phyloP scores from a whole-genome alignment of 345 rosid species.

The Aurinia saxatilis region DNA sequence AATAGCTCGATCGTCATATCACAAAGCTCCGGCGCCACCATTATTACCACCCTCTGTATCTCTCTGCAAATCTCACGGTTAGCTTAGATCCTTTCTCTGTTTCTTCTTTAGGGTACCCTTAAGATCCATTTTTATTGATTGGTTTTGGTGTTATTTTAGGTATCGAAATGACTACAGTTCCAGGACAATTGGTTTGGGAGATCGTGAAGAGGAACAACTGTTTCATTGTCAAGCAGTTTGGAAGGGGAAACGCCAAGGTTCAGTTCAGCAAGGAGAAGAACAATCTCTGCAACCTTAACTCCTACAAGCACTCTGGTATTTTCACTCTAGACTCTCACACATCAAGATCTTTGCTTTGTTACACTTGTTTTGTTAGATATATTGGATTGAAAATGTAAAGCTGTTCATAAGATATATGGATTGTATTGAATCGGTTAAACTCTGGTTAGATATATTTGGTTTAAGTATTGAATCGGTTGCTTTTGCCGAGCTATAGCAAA shows the following conservation, averaged over 20 bases:
- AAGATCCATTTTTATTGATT: neutral
- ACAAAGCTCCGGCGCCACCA: constrained; percentile 25
- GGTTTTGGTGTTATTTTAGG: constrained; percentile 5
- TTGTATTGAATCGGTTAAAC: neutral
- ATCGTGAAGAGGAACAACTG: constrained; percentile 68
- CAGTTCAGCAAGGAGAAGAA: constrained; percentile 70
- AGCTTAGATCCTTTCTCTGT: neutral
- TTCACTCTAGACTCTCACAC: neutral
- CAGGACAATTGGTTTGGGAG: constrained; percentile 77
- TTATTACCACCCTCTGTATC: neutral
- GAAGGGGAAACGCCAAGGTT: constrained; percentile 48
- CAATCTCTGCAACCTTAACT: constrained; percentile 70
- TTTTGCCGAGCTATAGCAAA: too few species aligned
- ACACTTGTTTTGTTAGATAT: neutral
- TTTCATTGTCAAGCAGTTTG: constrained; percentile 71
- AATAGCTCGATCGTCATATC: constrained; percentile 9
- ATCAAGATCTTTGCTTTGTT: neutral
- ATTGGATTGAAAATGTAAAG: neutral
- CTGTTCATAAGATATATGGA: too few species aligned
- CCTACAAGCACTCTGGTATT: constrained; percentile 72
- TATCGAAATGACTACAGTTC: constrained; percentile 57
- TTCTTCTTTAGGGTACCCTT: neutral
- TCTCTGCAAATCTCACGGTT: constrained; percentile 19
- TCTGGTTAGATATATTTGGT: neutral
- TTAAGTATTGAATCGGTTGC: too few species aligned